These are phyloP conservation scores for Biancaea sappan DNA, from an alignment of 306 rosid species.

Conservation along the genomic window DNA sequence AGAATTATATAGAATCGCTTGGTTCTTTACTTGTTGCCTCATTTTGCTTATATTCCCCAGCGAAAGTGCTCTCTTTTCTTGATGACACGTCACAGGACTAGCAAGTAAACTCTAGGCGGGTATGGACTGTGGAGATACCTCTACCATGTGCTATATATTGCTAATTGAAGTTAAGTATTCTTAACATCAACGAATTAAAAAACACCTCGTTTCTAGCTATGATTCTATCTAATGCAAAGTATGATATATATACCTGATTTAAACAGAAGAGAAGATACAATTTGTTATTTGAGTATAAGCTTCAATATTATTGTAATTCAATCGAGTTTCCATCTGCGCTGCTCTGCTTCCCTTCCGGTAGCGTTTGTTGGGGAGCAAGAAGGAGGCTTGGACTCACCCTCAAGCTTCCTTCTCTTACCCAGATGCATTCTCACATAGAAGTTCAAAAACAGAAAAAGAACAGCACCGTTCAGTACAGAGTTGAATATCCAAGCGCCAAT, in stretches of 20 bases:
- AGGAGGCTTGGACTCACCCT: not conserved
- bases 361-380: no score
- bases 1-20: not conserved
- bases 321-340: not conserved
- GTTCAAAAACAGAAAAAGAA: not conserved
- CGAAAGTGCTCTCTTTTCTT: not conserved
- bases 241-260: no score
- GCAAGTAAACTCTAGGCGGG: not conserved
- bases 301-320: no score
- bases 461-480: not conserved
- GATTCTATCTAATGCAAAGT: no score
- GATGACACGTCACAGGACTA: not conserved
- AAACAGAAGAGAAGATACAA: no score
- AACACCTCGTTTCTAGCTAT: no score
- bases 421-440: not conserved
- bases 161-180: no score
- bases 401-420: not conserved
- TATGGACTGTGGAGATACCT: no score
- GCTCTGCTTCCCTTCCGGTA: no score
- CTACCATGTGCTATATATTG: no score
- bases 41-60: not conserved
- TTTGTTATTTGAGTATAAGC: no score
- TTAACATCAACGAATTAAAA: no score
- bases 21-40: not conserved
- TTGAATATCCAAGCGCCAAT: slow-evolving; percentile 85